Base-by-base conservation (phyloP, 768 basidiomycete species). In the Nidularia sp. region DNA sequence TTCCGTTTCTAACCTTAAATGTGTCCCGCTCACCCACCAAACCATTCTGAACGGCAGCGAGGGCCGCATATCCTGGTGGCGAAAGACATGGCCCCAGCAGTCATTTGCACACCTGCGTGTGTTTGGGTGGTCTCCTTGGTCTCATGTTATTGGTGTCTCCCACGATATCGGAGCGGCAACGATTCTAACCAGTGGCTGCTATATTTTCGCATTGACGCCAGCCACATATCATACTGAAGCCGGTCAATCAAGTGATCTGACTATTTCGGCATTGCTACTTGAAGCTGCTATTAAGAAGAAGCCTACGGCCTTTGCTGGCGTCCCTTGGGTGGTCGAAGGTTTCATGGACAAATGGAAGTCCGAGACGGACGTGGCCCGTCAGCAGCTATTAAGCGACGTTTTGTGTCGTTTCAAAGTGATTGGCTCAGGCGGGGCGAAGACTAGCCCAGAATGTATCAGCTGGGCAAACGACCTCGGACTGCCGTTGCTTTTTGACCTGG, bases 71-170 rank as follows among this genome's bases (percentile, higher is more conserved):
- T 29, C 49, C 5, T 70, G 64, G 35, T 61, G 57, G 57, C 55
- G 53, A 10, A 54, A 55, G 45, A 50, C 53, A 15, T 61, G 55
- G 55, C 33, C 55, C 7, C 53, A 53, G 15, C 44, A 54, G 13
- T n/a, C 6, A 25, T 58, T 66, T 22, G 45, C 56, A 4, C 56
- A 62, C 44, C 44, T 66, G 42, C 62, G 66, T 18, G 60, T 65
- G 22, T 56, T 71, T 9, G 70, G 68, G 29, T 71, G 67, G 67
- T 64, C 64, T 18, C 64, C 67, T 0, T 69, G 67, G 64, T 65
- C 66, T 12, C 69, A 70, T 48, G 62, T 68, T 50, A 62, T 68
- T 18, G 64, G 63, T 6, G 31, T 65, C 9, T 61, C 66, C 5
- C 55, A 56, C 48, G 66, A 71, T 50, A 46, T 69, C 15, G 60